Conservation (phyloP, 805 yeast genomes). For the Yarrowia bubula region DNA sequence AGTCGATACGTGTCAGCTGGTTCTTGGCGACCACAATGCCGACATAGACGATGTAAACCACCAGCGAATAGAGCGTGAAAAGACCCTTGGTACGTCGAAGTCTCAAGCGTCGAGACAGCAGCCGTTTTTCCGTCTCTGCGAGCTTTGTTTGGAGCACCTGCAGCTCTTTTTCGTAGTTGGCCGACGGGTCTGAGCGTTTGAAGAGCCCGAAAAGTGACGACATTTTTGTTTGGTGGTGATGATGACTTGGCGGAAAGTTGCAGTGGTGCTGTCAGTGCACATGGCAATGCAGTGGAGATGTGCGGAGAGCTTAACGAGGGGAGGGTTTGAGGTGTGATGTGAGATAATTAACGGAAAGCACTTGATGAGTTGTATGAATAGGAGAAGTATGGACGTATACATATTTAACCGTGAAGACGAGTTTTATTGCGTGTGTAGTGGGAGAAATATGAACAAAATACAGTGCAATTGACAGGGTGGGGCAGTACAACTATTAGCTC, state of each 20-base stretch:
- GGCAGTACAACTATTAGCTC: no score
- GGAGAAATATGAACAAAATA: no score
- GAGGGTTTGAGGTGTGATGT: background rate
- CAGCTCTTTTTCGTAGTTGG: constrained; percentile 40
- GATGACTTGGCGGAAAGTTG: background rate
- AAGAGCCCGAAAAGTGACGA: constrained; percentile 1
- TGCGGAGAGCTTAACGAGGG: background rate
- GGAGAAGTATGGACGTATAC: background rate
- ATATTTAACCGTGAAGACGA: no score
- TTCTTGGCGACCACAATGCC: constrained; percentile 30
- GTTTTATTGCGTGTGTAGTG: no score
- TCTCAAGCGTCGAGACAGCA: constrained; percentile 30
- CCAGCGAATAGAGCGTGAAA: constrained; percentile 38
- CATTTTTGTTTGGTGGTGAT: background rate
- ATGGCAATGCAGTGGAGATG: background rate
- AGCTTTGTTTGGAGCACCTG: constrained; percentile 37
- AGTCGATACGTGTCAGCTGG: constrained; percentile 15
- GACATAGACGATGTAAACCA: constrained; percentile 35
- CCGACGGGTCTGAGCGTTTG: constrained; percentile 15
- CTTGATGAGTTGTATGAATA: no score
- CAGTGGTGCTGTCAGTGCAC: background rate
- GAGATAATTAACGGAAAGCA: background rate
- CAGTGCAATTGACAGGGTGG: no score
- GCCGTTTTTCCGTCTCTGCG: constrained; percentile 31
- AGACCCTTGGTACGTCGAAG: constrained; percentile 37